Evolutionary conservation across 495 filamentous ascomycete species (phyloP).

Genomic region (Polyplosphaeria fusca): DNA sequence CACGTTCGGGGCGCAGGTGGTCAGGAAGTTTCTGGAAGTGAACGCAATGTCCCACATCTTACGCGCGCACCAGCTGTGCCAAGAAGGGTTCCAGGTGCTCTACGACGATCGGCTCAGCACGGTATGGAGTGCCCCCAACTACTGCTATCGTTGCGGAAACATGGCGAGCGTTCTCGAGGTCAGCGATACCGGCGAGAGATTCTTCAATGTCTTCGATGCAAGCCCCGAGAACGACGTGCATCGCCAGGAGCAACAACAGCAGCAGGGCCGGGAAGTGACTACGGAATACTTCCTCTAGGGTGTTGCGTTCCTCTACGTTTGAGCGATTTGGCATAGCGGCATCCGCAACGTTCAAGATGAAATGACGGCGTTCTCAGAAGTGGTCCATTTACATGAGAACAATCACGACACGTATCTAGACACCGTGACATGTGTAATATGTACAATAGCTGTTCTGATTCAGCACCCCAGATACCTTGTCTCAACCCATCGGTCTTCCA

Average conservation of each 20-base stretch:
- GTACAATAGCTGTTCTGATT: too few relatives aligned
- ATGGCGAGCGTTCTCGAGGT: conserved; percentile 96
- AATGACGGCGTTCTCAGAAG: neutral
- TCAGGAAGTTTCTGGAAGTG: conserved; percentile 94
- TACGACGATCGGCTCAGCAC: conserved; percentile 93
- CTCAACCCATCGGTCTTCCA: conserved; percentile 80
- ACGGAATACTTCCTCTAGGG: conserved; percentile 73
- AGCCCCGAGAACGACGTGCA: conserved; percentile 93
- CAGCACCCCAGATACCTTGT: conserved; percentile 75
- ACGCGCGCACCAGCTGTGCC: conserved; percentile 93
- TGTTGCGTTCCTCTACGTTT: too few relatives aligned
- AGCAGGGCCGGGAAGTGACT: conserved; percentile 60
- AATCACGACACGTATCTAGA: too few relatives aligned
- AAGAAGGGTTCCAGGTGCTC: conserved; percentile 93
- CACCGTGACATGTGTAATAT: too few relatives aligned
- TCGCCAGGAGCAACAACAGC: conserved; percentile 72
- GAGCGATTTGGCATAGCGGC: neutral
- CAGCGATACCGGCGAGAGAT: conserved; percentile 82
- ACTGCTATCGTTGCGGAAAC: conserved; percentile 95
- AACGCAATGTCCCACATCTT: conserved; percentile 96
- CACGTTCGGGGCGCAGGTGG: conserved; percentile 94
- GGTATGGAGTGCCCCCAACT: conserved; percentile 96
- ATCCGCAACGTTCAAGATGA: neutral
- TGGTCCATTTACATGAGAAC: too few relatives aligned
- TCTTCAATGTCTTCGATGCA: conserved; percentile 96